Evolutionary conservation across 1,139 yeast genomes (phyloP).

Genomic region (Taphrina flavorubra): DNA sequence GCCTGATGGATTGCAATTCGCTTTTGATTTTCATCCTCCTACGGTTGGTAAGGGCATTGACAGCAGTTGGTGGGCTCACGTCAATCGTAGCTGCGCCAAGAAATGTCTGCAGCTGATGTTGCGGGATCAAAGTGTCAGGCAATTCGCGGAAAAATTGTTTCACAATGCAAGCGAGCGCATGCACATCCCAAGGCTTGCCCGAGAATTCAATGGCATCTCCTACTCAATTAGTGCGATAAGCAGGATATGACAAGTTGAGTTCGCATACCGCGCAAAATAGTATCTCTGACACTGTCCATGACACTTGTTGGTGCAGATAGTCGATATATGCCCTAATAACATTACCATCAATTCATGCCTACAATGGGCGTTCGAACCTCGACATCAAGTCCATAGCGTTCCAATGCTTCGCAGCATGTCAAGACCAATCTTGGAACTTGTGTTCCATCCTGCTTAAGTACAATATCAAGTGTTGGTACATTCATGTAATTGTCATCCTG

Average conservation of each 20-base stretch:
- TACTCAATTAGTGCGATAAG: background rate
- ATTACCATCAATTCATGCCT: background rate
- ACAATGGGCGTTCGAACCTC: constrained; percentile 50
- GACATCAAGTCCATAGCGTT: constrained; percentile 76
- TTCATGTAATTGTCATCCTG: background rate
- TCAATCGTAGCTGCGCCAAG: constrained; percentile 76
- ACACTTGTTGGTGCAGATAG: constrained; percentile 79
- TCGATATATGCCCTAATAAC: constrained; percentile 76
- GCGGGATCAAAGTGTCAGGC: constrained; percentile 79
- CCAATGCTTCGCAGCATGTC: constrained; percentile 82
- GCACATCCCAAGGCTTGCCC: constrained; percentile 47
- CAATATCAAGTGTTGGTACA: constrained; percentile 48
- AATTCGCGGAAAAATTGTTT: constrained; percentile 78
- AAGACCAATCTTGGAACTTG: constrained; percentile 30
- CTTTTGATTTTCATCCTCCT: constrained; percentile 60
- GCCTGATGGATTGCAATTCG: constrained; percentile 82
- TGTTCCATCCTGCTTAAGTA: constrained; percentile 28
- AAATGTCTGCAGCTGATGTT: constrained; percentile 72
- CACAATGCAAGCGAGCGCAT: constrained; percentile 72
- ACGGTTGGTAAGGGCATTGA: background rate
- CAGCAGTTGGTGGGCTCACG: background rate
- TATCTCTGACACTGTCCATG: constrained; percentile 71
- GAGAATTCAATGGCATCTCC: background rate
- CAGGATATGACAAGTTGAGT: background rate
- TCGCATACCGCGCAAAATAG: constrained; percentile 60